Percentiles rank a stretch among this genome's conserved stretches.
Evolutionary conservation across 2,329 filamentous ascomycete genomes (phyloP).

Genomic region (Cordyceps cicadae): DNA sequence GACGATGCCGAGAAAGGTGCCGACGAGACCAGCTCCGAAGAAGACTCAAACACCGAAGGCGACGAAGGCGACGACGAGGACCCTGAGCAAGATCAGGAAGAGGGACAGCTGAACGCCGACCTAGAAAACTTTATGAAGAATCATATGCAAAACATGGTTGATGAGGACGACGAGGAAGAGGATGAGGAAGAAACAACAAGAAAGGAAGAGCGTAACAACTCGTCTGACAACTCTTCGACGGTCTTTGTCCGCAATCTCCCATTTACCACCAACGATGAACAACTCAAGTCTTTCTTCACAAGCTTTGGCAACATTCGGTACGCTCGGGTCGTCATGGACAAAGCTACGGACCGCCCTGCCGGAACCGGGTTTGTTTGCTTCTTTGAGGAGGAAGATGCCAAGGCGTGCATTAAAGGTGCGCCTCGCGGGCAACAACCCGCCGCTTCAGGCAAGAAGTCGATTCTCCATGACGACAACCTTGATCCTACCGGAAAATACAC

Average conservation of each 20-base stretch:
- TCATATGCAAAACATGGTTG: slow-evolving; percentile 48
- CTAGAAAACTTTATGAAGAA: slow-evolving; percentile 51
- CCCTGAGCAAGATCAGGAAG: slow-evolving; percentile 28
- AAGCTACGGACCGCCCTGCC: slow-evolving; percentile 72
- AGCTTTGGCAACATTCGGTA: slow-evolving; percentile 85
- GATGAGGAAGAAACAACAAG: slow-evolving; percentile 33
- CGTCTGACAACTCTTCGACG: slow-evolving; percentile 62
- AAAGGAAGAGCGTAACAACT: slow-evolving; percentile 5
- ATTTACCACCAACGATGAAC: slow-evolving; percentile 76
- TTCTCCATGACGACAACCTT: slow-evolving; percentile 76
- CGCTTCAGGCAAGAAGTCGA: slow-evolving; percentile 60
- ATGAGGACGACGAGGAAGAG: slow-evolving; percentile 45
- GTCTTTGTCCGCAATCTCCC: slow-evolving; percentile 92
- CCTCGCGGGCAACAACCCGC: slow-evolving; percentile 48
- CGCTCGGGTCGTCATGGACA: slow-evolving; percentile 84
- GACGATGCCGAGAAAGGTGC: slow-evolving; percentile 23
- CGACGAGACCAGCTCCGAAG: slow-evolving; percentile 18
- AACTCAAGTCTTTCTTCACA: slow-evolving; percentile 76
- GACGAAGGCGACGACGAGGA: slow-evolving; percentile 20
- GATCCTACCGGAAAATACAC: slow-evolving; percentile 84
- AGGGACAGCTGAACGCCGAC: slow-evolving; percentile 36
- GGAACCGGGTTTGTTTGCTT: slow-evolving; percentile 97
- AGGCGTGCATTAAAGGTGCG: slow-evolving; percentile 65
- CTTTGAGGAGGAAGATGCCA: slow-evolving; percentile 65
- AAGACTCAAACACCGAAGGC: slow-evolving; percentile 22